These are phyloP conservation scores for Vigna reflexopilosa DNA, from an alignment of 306 rosid species.

Conservation along the genomic window DNA sequence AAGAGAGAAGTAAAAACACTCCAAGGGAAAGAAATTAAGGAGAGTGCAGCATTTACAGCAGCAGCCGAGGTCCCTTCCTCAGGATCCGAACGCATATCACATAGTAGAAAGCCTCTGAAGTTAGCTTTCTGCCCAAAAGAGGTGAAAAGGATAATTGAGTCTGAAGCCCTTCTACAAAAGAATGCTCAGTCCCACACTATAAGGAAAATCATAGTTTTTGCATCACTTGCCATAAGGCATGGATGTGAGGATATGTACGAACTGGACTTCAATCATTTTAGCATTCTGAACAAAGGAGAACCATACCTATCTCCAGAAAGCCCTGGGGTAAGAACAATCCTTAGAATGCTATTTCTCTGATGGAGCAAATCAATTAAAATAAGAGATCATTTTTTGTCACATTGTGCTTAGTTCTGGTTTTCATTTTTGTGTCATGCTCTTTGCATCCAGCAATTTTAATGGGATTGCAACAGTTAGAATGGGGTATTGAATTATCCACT, in stretches of 20 bases:
- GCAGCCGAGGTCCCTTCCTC: conserved; percentile 33
- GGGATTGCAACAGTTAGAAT: too few species aligned
- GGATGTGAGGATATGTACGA: conserved; percentile 89
- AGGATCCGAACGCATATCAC: conserved; percentile 49
- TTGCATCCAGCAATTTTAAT: not conserved
- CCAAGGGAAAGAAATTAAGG: conserved; percentile 44
- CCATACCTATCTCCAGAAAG: conserved; percentile 60
- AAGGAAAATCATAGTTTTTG: conserved; percentile 86
- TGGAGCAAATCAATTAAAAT: not conserved
- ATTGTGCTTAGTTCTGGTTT: not conserved
- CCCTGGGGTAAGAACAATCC: conserved; percentile 77
- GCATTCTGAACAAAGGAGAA: conserved; percentile 80
- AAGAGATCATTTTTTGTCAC: not conserved
- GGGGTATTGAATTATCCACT: too few species aligned
- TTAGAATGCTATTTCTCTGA: not conserved
- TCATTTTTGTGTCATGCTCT: not conserved
- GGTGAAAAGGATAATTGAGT: conserved; percentile 73
- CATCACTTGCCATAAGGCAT: conserved; percentile 87
- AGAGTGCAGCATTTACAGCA: conserved; percentile 36
- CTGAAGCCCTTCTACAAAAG: conserved; percentile 56
- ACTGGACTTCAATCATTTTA: conserved; percentile 79
- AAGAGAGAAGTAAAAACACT: conserved; percentile 38
- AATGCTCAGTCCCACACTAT: conserved; percentile 85
- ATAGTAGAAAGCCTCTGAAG: conserved; percentile 64
- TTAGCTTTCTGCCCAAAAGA: conserved; percentile 89